Base-by-base conservation (phyloP, 257 asterid genomes). In the Solanum arcanum region DNA sequence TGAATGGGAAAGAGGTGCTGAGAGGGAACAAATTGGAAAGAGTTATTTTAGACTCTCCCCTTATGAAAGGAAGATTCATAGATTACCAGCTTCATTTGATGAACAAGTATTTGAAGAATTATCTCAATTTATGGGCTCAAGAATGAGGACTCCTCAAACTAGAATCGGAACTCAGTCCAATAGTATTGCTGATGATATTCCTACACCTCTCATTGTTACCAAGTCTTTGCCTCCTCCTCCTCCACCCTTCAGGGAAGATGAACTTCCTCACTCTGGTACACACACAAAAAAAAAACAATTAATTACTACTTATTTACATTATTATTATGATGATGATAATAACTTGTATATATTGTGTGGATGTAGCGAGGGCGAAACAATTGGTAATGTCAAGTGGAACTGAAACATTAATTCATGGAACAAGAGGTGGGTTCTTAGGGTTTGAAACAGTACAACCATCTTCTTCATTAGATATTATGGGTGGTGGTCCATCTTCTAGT, bases 41-140 rank as follows among this genome's bases (percentile, higher is more conserved):
- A 90, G 94, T 49, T 92, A 92, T 13, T 92, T 92, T 60, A 87
- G 94, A 59, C 89, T 92, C 0, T 92, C 93, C 0, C 94, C 94
- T 2, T 92, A 90, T 44, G 94, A 92, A 42, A 88, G 94, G 83
- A 92, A 92, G 87, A 86, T 90, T 15, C 92, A 88, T 31, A 90
- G 94, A 35, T 87, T 92, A 87, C 94, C 94, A 15, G 93, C 94
- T 87, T 92, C 94, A 18, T 92, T 92, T 84, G 94, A 92, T 52
- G 94, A 92, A 86, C 91, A 92, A 18, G 94, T 92, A 6, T 92
- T 92, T 87, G 92, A 92, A 64, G 94, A 92, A 84, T 88, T 92
- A 7, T 88, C 93, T 42, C 94, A 88, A 75, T 92, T 90, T 78
- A 90, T 92, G 94, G 89, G 93, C 25, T 73, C 94, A 29, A 89